Evolutionary conservation across 1,139 yeast genomes (phyloP).

Genomic region (Yamadazyma taylorii): DNA sequence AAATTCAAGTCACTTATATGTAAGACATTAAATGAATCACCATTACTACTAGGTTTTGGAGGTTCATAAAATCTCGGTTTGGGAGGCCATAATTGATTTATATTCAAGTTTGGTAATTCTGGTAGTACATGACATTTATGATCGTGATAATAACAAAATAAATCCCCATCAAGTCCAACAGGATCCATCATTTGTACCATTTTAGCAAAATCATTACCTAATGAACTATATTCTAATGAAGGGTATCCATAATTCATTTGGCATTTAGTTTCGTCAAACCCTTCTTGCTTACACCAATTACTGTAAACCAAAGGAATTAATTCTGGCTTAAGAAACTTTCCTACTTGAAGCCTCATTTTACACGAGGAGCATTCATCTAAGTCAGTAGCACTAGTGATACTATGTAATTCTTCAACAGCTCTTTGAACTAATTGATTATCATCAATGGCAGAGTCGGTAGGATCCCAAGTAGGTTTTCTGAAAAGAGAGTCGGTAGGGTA

Average conservation of each 20-base stretch:
- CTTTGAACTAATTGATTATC: constrained; percentile 18
- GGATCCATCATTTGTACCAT: constrained; percentile 50
- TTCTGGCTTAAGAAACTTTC: constrained; percentile 42
- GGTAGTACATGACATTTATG: constrained; percentile 44
- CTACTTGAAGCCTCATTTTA: constrained; percentile 38
- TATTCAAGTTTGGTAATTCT: constrained; percentile 38
- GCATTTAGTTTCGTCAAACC: constrained; percentile 27
- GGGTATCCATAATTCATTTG: constrained; percentile 24
- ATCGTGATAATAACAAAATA: constrained; percentile 52
- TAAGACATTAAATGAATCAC: constrained; percentile 24
- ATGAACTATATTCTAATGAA: constrained; percentile 20
- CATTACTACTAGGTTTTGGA: constrained; percentile 16
- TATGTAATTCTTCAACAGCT: constrained; percentile 20
- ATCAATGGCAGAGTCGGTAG: constrained; percentile 7
- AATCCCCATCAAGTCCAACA: constrained; percentile 49
- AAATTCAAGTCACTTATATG: constrained; percentile 30
- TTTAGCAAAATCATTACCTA: constrained; percentile 43
- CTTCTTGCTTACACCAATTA: constrained; percentile 43
- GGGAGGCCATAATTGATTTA: constrained; percentile 42
- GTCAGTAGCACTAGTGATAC: constrained; percentile 22
- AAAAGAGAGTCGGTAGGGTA: constrained; percentile 5
- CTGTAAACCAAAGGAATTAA: constrained; percentile 41
- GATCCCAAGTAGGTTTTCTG: constrained; percentile 4
- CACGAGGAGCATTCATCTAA: constrained; percentile 37
- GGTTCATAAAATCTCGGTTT: constrained; percentile 30